Evolutionary conservation across 148 eudicot genomes (phyloP).

Genomic region (Camellia japonica): DNA sequence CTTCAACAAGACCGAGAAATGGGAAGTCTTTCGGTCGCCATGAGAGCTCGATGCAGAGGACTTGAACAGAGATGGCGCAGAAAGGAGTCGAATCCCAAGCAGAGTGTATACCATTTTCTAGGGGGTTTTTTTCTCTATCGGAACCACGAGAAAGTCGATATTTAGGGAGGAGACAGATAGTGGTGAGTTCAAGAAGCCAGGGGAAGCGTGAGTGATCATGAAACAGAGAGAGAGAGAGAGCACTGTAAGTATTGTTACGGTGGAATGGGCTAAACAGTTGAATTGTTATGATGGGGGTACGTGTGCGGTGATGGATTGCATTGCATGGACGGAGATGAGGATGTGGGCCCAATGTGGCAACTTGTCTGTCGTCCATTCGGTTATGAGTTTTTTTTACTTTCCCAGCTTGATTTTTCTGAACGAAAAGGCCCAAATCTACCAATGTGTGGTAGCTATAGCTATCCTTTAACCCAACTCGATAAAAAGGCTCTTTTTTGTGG

Average conservation of each 20-base stretch:
- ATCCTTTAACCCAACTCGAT: no score
- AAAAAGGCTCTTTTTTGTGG: no score
- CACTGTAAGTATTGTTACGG: no score
- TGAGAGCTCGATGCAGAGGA: slow-evolving; percentile 33
- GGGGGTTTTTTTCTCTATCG: neutral
- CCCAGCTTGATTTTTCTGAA: no score
- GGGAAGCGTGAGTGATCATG: slow-evolving; percentile 20
- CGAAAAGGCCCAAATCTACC: no score
- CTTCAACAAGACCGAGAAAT: slow-evolving; percentile 31
- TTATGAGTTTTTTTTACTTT: no score
- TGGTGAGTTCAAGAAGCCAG: slow-evolving; percentile 29
- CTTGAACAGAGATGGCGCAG: slow-evolving; percentile 38
- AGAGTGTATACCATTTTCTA: slow-evolving; percentile 62
- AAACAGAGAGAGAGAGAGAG: neutral
- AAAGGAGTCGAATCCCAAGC: slow-evolving; percentile 58
- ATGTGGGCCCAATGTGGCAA: slow-evolving; percentile 6
- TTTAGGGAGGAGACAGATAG: neutral
- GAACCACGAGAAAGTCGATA: neutral
- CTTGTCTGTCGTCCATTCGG: neutral
- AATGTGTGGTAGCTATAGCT: no score
- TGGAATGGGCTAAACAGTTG: no score
- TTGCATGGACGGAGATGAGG: neutral
- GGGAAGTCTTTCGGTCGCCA: slow-evolving; percentile 29
- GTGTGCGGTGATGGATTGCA: slow-evolving; percentile 19
- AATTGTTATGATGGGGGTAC: slow-evolving; percentile 2